phyloP scores from a whole-genome alignment of 2,329 filamentous ascomycete species.

The Calonectria pseudoreteaudii region DNA sequence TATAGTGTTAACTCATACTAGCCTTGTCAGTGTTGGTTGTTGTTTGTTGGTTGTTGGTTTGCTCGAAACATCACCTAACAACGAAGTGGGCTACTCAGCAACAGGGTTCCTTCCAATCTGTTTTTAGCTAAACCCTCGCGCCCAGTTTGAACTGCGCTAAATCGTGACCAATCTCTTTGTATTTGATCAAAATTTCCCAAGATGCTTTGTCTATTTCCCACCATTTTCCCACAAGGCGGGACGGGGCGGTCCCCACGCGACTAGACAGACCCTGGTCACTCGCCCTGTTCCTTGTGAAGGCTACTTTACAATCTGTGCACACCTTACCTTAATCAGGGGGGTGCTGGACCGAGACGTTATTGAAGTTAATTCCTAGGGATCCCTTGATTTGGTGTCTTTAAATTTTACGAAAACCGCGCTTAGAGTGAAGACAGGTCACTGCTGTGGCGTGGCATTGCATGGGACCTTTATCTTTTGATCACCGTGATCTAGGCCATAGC shows the following conservation, averaged over 20 bases:
- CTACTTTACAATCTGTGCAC: not conserved
- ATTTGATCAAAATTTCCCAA: not conserved
- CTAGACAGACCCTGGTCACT: not conserved
- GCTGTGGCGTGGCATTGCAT: too few relatives aligned
- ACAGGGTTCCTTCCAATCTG: too few relatives aligned
- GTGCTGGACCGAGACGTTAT: too few relatives aligned
- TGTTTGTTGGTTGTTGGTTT: not conserved
- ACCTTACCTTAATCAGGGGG: not conserved
- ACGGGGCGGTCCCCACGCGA: not conserved
- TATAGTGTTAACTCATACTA: not conserved
- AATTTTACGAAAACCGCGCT: too few relatives aligned
- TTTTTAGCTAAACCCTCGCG: too few relatives aligned
- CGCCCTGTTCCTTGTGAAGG: not conserved
- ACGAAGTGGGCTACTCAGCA: not conserved
- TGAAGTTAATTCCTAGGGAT: too few relatives aligned
- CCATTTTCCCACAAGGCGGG: not conserved
- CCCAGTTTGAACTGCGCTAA: not conserved
- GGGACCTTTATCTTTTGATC: too few relatives aligned
- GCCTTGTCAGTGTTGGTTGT: not conserved
- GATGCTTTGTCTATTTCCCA: not conserved
- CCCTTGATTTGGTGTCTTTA: too few relatives aligned
- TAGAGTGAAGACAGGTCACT: too few relatives aligned
- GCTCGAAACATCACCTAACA: not conserved
- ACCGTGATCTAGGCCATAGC: too few relatives aligned
- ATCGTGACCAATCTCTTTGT: not conserved